Evolutionary conservation across 306 rosid genomes (phyloP), one percentile per base, ranked within the genome.

Genomic region (Quercus cerris): DNA sequence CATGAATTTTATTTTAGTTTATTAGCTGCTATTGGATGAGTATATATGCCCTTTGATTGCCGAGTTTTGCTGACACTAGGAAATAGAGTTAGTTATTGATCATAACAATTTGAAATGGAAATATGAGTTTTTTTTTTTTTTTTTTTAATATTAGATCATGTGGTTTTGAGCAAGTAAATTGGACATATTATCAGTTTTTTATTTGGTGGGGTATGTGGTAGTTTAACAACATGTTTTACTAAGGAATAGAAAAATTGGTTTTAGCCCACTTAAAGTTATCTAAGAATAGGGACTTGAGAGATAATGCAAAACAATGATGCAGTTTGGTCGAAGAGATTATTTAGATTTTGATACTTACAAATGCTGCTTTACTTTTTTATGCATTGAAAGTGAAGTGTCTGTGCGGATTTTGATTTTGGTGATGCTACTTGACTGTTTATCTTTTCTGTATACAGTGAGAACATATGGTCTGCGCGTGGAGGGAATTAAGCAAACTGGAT

Each of bases 401-500:
- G 46, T 77, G 2, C 23, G 10, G 11, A 56, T 77, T 71, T 31
- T 77, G 22, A 61, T 51, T 59, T 15, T 58, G 9, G 4, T 38
- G 22, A 54, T 79, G 30, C 33, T 31, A 76, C 27, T 18, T 51
- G 69, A 25, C 28, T 46, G 9, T 76, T 61, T 4, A 41, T 86
- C 10, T 87, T 52, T 19, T 64, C 31, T 44, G 6, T 52, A 28
- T 80, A 76, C 81, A 82, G 84, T 68, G 52, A 68, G 78, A 75
- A 56, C 62, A 44, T 79, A 51, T 71, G 83, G 73, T 30, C 89
- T 17, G 52, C 17, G 49, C 52, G 55, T 22, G 68, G 68, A 51
- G 38, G 61, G 35, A 57, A 54, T 51, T 64, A 75, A 73, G 78
- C 25, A 54, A 69, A 44, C 77, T 23, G 56, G 79, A 63, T 75